Evolutionary conservation across 2,329 filamentous ascomycete genomes (phyloP).

Genomic region (Aspergillus thermomutatus): DNA sequence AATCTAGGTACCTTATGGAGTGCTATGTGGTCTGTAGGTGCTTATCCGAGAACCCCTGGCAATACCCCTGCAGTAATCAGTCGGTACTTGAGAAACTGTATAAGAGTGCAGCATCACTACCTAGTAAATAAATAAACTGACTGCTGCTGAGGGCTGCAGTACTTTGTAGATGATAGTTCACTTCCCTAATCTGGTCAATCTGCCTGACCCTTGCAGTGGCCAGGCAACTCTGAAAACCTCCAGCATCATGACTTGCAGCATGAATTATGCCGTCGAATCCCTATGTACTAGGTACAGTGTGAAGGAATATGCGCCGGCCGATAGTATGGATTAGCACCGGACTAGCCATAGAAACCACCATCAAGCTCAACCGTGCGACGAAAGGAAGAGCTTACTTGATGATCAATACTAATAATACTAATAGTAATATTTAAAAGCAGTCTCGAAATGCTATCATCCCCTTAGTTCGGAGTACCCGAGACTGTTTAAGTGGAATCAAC

Average conservation of each 20-base stretch:
- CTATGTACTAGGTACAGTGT: not conserved
- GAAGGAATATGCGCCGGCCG: not conserved
- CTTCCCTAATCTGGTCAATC: not conserved
- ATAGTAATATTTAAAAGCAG: too few relatives aligned
- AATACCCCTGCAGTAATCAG: not conserved
- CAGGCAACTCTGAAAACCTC: not conserved
- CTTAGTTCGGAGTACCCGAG: too few relatives aligned
- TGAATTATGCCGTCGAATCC: too few relatives aligned
- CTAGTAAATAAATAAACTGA: not conserved
- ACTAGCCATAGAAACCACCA: too few relatives aligned
- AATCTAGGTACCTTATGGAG: too few relatives aligned
- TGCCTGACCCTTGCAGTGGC: not conserved
- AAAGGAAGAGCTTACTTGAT: not conserved
- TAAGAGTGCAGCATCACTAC: not conserved
- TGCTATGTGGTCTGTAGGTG: not conserved
- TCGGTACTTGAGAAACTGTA: not conserved
- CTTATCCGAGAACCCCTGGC: not conserved
- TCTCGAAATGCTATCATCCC: too few relatives aligned
- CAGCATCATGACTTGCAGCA: not conserved
- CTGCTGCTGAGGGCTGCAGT: not conserved
- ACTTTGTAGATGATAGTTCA: not conserved
- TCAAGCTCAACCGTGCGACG: not conserved
- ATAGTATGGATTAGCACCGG: not conserved
- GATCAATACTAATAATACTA: too few relatives aligned
- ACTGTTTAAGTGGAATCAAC: not conserved